Percentiles rank a stretch among this genome's conserved stretches.
These are phyloP conservation scores for Gnomoniopsis smithogilvyi DNA, from an alignment of 2,329 filamentous ascomycete species.

Conservation along the genomic window DNA sequence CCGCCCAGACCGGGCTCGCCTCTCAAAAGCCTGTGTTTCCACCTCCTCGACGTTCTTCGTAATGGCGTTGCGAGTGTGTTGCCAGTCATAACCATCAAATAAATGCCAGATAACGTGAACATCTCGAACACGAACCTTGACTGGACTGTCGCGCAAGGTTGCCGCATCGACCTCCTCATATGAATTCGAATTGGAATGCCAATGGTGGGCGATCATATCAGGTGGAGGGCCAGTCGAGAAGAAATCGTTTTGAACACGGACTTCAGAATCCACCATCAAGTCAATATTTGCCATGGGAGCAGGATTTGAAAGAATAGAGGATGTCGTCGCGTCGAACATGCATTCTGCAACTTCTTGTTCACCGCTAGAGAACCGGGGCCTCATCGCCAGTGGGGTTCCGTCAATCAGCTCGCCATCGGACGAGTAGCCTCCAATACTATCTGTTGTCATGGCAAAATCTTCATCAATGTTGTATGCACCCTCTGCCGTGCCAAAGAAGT, in stretches of 20 bases:
- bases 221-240: constrained; percentile 63
- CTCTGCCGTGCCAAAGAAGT: constrained; percentile 67
- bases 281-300: constrained; percentile 30
- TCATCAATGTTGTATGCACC: constrained; percentile 62
- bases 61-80: constrained; percentile 79
- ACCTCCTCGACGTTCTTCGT: constrained; percentile 85
- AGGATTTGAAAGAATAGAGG: constrained; percentile 36
- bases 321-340: constrained; percentile 42
- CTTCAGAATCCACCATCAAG: constrained; percentile 9
- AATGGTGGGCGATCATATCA: constrained; percentile 69
- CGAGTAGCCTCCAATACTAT: constrained; percentile 40
- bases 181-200: constrained; percentile 74
- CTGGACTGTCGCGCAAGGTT: constrained; percentile 63
- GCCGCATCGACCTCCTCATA: constrained; percentile 65
- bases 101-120: constrained; percentile 97
- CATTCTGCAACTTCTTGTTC: constrained; percentile 45
- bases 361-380: constrained; percentile 36
- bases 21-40: constrained; percentile 76
- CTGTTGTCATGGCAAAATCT: constrained; percentile 55
- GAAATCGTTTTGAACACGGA: constrained; percentile 69
- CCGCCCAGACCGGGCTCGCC: constrained; percentile 56
- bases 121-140: constrained; percentile 77
- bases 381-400: constrained; percentile 32
- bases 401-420: constrained; percentile 30
- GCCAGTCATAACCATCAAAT: constrained; percentile 98